Percentiles rank a stretch among this genome's conserved stretches.
These are phyloP conservation scores for Globisporangium heterothallicum DNA, from an alignment of 352 stramenopile species.

Conservation along the genomic window DNA sequence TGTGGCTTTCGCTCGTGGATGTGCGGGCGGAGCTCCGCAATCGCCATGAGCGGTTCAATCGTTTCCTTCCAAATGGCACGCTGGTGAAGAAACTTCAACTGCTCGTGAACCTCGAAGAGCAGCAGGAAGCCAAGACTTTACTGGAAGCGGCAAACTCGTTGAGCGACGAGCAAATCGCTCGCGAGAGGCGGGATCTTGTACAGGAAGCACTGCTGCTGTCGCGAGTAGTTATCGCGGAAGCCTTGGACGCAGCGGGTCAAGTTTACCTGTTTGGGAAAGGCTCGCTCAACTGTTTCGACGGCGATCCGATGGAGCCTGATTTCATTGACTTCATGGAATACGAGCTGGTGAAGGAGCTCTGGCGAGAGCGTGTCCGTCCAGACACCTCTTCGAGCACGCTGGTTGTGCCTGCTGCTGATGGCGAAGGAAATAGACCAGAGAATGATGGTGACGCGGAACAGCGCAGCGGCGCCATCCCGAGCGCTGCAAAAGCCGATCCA, in stretches of 20 bases:
- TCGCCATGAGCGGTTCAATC: constrained; percentile 61
- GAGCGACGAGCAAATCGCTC: constrained; percentile 39
- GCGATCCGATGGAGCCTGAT: constrained; percentile 42
- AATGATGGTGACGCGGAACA: neutral
- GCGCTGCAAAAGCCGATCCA: neutral
- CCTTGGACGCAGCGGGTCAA: constrained; percentile 66
- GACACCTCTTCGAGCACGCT: neutral
- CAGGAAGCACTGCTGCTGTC: constrained; percentile 42
- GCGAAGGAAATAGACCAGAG: neutral
- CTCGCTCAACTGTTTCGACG: constrained; percentile 56
- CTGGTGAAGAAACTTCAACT: constrained; percentile 61
- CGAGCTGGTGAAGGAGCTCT: constrained; percentile 42
- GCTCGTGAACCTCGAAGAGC: constrained; percentile 65
- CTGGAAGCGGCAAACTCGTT: constrained; percentile 47
- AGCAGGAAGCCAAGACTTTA: constrained; percentile 50
- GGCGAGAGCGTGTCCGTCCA: constrained; percentile 48
- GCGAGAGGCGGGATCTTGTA: constrained; percentile 39
- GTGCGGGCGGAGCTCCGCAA: constrained; percentile 55
- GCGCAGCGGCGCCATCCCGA: neutral
- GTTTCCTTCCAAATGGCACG: constrained; percentile 38
- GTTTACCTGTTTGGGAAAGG: constrained; percentile 79
- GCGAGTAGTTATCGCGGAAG: constrained; percentile 37
- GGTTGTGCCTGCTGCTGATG: neutral
- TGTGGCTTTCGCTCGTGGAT: constrained; percentile 62
- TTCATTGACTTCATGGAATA: constrained; percentile 80